Percentiles rank a stretch among this genome's conserved stretches.
These are phyloP conservation scores for Epichloe baconii DNA, from an alignment of 2,329 filamentous ascomycete genomes.

Conservation along the genomic window DNA sequence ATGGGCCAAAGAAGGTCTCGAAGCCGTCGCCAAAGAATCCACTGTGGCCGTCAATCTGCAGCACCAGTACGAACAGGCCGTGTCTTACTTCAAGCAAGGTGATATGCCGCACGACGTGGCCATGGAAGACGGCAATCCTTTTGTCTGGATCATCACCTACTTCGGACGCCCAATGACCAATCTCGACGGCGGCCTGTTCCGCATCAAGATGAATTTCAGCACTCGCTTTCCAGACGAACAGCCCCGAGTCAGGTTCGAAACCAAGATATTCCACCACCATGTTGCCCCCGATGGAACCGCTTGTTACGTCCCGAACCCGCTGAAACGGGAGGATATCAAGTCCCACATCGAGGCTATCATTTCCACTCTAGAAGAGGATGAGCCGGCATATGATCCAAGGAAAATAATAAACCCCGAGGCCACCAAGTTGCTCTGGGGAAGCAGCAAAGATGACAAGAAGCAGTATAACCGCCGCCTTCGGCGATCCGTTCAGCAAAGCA, in stretches of 20 bases:
- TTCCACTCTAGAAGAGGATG: slow-evolving; percentile 71
- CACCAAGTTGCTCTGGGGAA: slow-evolving; percentile 76
- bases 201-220: slow-evolving; percentile 66
- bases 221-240: slow-evolving; percentile 79
- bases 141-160: slow-evolving; percentile 78
- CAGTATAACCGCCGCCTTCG: slow-evolving; percentile 71
- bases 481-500: slow-evolving; percentile 58
- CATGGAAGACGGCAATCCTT: slow-evolving; percentile 64
- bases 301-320: slow-evolving; percentile 59
- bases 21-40: slow-evolving; percentile 49
- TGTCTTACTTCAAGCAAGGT: slow-evolving; percentile 58
- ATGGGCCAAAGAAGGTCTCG: slow-evolving; percentile 60
- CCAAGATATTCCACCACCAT: slow-evolving; percentile 75
- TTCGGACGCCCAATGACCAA: slow-evolving; percentile 90
- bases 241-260: slow-evolving; percentile 70
- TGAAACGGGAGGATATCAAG: slow-evolving; percentile 59
- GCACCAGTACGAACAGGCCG: slow-evolving; percentile 73
- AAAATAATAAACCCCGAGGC: slow-evolving; percentile 80
- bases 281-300: slow-evolving; percentile 69
- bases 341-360: slow-evolving; percentile 79
- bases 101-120: slow-evolving; percentile 63
- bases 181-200: slow-evolving; percentile 81
- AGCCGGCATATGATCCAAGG: slow-evolving; percentile 78
- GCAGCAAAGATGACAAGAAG: slow-evolving; percentile 58
- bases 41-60: slow-evolving; percentile 71